A percentile compares a stretch with the other conserved stretches of the same genome.
These are phyloP conservation scores for Corinectria fuckeliana DNA, from an alignment of 2,329 filamentous ascomycete species.

Conservation along the genomic window DNA sequence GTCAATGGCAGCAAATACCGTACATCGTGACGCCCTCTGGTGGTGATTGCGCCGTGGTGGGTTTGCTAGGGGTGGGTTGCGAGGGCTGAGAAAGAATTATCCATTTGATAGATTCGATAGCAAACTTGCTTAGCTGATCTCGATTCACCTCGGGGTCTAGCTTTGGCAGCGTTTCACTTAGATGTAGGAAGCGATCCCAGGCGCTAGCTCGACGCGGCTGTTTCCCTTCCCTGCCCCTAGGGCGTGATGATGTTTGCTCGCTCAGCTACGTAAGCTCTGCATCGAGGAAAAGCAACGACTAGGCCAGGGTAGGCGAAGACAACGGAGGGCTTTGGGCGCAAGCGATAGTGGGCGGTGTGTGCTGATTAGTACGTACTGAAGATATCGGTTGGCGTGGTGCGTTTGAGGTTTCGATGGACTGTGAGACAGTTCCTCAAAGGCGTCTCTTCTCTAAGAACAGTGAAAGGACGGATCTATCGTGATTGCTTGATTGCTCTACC, in stretches of 20 bases:
- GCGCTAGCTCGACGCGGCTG: constrained; percentile 29
- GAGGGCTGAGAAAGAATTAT: background rate
- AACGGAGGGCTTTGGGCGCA: constrained; percentile 7
- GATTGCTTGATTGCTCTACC: background rate
- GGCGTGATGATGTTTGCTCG: constrained; percentile 23
- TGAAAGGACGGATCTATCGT: background rate
- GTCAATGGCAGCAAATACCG: background rate
- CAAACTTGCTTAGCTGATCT: constrained; percentile 15
- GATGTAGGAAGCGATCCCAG: constrained; percentile 13
- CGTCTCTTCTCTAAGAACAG: background rate
- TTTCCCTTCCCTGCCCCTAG: constrained; percentile 12
- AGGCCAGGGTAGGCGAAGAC: constrained; percentile 1
- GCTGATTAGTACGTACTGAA: background rate
- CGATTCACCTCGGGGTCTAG: constrained; percentile 21
- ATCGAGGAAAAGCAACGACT: constrained; percentile 21
- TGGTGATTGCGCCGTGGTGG: constrained; percentile 1
- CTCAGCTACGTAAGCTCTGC: constrained; percentile 13
- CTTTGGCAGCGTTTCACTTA: constrained; percentile 20
- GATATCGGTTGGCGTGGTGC: background rate
- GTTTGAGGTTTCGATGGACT: background rate
- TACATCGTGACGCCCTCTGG: background rate
- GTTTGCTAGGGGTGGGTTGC: constrained; percentile 6
- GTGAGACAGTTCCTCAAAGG: background rate
- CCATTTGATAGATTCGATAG: constrained; percentile 18
- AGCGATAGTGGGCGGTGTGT: background rate